These are phyloP conservation scores for Beauveria medogensis DNA, from an alignment of 2,329 filamentous ascomycete species.

Conservation along the genomic window DNA sequence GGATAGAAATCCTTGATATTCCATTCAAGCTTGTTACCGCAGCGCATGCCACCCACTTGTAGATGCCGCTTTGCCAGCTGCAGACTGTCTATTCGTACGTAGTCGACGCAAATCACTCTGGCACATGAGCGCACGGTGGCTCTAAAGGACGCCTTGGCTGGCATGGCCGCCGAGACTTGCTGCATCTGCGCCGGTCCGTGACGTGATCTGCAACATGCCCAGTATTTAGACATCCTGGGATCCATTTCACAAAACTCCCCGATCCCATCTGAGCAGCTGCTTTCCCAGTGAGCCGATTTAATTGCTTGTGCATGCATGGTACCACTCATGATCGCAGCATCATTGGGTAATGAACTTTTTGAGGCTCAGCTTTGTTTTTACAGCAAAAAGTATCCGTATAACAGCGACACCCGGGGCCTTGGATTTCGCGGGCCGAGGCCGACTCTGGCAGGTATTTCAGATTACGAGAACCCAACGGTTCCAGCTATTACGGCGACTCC, in stretches of 20 bases:
- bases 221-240: neutral
- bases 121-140: neutral
- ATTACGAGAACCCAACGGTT: neutral
- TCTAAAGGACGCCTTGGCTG: neutral
- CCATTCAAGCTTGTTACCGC: no score
- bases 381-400: neutral
- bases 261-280: conserved; percentile 2
- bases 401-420: neutral
- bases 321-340: neutral
- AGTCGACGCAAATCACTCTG: neutral
- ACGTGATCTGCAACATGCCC: conserved; percentile 2
- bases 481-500: conserved; percentile 3
- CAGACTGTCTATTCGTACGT: no score
- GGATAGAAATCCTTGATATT: no score
- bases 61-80: neutral
- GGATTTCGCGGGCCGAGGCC: neutral
- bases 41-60: no score
- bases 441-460: neutral
- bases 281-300: neutral
- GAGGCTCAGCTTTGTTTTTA: neutral
- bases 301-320: neutral
- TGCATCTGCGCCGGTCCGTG: neutral
- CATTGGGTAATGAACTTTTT: neutral
- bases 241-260: neutral
- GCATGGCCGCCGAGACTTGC: neutral